Percentiles rank a stretch among this genome's conserved stretches.
Conservation (phyloP, 345 rosid genomes). For the Populus deltoides region DNA sequence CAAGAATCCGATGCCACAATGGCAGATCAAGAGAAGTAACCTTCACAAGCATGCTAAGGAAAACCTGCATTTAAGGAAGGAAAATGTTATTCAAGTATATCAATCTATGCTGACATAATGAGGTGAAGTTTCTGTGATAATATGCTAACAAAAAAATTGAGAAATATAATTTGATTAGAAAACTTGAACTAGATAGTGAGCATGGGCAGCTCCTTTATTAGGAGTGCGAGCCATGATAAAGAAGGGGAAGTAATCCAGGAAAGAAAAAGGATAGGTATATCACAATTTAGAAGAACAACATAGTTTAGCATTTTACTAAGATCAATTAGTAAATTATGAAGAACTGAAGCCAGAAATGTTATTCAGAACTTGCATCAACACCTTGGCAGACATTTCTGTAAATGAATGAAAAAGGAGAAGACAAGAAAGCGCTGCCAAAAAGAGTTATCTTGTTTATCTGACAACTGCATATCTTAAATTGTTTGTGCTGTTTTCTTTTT, state of each 20-base stretch:
- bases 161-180: not conserved
- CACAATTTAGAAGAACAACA: not conserved
- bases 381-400: no score
- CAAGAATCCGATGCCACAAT: conserved; percentile 98
- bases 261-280: not conserved
- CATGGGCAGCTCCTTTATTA: not conserved
- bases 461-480: no score
- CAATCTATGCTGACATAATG: not conserved
- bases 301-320: no score
- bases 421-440: no score
- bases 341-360: not conserved
- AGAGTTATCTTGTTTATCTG: no score
- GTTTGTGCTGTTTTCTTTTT: not conserved
- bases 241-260: not conserved
- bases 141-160: not conserved
- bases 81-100: not conserved
- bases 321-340: not conserved
- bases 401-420: no score
- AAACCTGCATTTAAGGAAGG: conserved; percentile 56
- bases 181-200: not conserved
- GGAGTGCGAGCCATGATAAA: not conserved
- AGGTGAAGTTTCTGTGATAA: not conserved
- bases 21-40: conserved; percentile 89
- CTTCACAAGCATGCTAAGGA: conserved; percentile 93
- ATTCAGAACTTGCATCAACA: not conserved